These are phyloP conservation scores for Vaucheria bursata DNA, from an alignment of 352 stramenopile genomes.

Conservation along the genomic window DNA sequence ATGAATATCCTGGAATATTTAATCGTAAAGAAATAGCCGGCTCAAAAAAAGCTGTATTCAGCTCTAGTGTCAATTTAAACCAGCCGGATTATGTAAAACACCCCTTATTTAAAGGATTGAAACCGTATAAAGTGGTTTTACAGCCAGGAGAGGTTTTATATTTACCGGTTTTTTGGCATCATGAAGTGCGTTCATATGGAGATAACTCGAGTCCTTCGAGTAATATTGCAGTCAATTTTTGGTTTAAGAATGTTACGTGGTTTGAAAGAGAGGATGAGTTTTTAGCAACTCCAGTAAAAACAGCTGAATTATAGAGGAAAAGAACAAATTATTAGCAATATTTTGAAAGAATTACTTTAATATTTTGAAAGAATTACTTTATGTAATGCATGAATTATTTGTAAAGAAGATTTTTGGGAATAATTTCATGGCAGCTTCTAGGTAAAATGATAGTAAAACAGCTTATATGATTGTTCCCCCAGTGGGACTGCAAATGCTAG, in stretches of 20 bases:
- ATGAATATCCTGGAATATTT: slow-evolving; percentile 38
- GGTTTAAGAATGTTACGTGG: slow-evolving; percentile 45
- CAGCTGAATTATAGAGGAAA: slow-evolving; percentile 1
- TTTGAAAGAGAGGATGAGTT: slow-evolving; percentile 33
- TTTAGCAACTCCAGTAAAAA: background rate
- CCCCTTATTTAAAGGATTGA: slow-evolving; percentile 25
- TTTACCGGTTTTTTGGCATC: slow-evolving; percentile 44
- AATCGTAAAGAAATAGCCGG: slow-evolving; percentile 19
- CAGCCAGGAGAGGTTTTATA: slow-evolving; percentile 39
- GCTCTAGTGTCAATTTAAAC: slow-evolving; percentile 34
- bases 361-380: too few relatives aligned
- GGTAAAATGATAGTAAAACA: too few relatives aligned
- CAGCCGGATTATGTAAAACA: slow-evolving; percentile 37
- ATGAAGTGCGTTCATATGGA: slow-evolving; percentile 41
- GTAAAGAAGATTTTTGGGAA: too few relatives aligned
- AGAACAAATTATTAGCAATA: too few relatives aligned
- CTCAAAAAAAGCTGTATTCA: slow-evolving; percentile 36
- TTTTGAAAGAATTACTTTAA: too few relatives aligned
- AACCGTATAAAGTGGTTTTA: slow-evolving; percentile 29
- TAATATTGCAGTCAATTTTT: slow-evolving; percentile 49
- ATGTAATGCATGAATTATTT: too few relatives aligned
- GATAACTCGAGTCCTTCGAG: slow-evolving; percentile 9
- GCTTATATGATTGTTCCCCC: too few relatives aligned
- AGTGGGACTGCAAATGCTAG: too few relatives aligned
- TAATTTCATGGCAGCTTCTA: too few relatives aligned